Evolutionary conservation across 73 alveolate species (phyloP), one percentile per base, ranked within the genome.

Genomic region (Stentor coeruleus): DNA sequence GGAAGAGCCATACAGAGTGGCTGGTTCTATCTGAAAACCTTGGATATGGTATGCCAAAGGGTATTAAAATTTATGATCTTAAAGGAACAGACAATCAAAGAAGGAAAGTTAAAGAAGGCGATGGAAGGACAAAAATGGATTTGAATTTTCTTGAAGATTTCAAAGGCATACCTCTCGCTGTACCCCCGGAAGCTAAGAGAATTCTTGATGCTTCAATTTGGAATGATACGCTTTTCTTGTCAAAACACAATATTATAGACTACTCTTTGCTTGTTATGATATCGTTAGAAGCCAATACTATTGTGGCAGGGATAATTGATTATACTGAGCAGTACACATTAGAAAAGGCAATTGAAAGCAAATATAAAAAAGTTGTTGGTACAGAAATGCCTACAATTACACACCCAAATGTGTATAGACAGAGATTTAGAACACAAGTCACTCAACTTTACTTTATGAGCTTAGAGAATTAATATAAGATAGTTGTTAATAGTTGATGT

Each of bases 291-390:
- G 59, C 79, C 58, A 90, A 85, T 80, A 72, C 60, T 40, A 84
- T 93, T 26, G 89, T 93, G 81, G 85, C 89, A 6, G 98, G 98
- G 3, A 93, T 93, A 39, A 93, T 93, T 79, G 98, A 93, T 80
- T 93, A 89, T 76, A 83, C 91, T 28, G 85, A 92, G 80, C 83
- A 89, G 72, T 93, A 93, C 85, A 91, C 98, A 58, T 81, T 91
- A 81, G 95, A 93, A 58, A 93, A 93, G 86, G 84, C 88, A 74
- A 72, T 93, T 31, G 96, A 93, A 75, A 86, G 91, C 81, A 82
- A 82, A 82, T 80, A 85, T 33, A 93, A 93, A 90, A 58, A 58
- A 14, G 84, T 86, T 38, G 74, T 93, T 37, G 40, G 77, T 35
- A 86, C 59, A 3, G 59, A 86, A 82, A 85, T 76, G 81, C 82